Evolutionary conservation across 2,329 filamentous ascomycete genomes (phyloP), one percentile per base, ranked within the genome.

Genomic region (Diaporthe sp.): DNA sequence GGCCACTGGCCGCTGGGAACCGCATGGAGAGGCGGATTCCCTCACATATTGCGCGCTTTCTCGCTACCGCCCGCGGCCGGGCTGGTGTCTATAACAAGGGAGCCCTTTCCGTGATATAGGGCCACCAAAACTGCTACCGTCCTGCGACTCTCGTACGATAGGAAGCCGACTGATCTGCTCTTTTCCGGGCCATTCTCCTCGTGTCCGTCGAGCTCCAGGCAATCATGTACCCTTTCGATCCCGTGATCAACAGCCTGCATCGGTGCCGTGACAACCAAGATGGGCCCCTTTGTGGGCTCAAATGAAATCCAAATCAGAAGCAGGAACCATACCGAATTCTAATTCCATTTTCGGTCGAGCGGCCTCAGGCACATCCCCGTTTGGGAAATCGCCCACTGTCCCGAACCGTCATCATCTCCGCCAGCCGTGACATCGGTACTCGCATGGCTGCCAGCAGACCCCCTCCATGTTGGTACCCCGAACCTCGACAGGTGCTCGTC

Each of bases 141-240:
- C 45, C 69, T 54, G 69, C 69, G 45, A 54, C 45, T 50, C 69
- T 72, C 69, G 69, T 72, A 72, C 69, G 69, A 72, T 42, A 54
- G 28, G 50, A 54, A 4, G 42, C 55, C 50, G 45, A 64, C 55
- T 64, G 55, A 72, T 72, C 38, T 72, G 57, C 57, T 45, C 35
- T 52, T 64, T 72, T 55, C 69, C 45, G 57, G 69, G 33, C 57
- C 40, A 40, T 50, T 40, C 33, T 30, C 57, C 69, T 64, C 69
- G 69, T 72, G 69, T 72, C 69, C 57, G 69, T 42, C 38, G 50
- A 45, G 67, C 28, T 61, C 15, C n/a, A 67, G 45, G 52, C 40
- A 38, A 52, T 67, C 64, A 67, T 67, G 47, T 67, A 67, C 64
- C 64, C 64, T 38, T 52, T 28, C 45, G 52, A 67, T 52, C 45